phyloP scores from a whole-genome alignment of 2,329 filamentous ascomycete genomes.

The Podosphaera leucotricha region DNA sequence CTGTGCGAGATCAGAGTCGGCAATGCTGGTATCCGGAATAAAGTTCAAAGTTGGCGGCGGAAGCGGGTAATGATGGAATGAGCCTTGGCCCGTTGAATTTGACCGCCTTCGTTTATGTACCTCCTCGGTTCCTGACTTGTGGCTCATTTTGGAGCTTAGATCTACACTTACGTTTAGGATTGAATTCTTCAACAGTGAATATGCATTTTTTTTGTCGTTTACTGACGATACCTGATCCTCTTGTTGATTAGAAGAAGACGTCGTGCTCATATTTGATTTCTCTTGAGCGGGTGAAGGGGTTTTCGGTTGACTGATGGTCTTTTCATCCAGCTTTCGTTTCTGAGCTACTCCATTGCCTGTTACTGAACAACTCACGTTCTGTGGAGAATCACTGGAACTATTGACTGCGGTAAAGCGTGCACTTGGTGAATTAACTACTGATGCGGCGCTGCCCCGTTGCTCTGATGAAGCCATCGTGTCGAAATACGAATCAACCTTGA shows the following conservation, averaged over 20 bases:
- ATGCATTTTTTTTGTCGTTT: constrained; percentile 9
- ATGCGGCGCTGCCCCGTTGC: neutral
- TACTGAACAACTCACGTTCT: neutral
- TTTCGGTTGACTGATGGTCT: constrained; percentile 13
- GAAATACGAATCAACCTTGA: neutral
- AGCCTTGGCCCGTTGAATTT: constrained; percentile 14
- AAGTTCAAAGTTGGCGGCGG: constrained; percentile 14
- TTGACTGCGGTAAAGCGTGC: constrained; percentile 17
- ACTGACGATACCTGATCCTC: constrained; percentile 13
- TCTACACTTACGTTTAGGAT: neutral
- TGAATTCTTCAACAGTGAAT: constrained; percentile 7
- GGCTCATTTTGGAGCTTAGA: neutral
- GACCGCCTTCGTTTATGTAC: constrained; percentile 49
- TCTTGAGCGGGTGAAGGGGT: constrained; percentile 15
- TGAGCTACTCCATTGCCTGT: constrained; percentile 5
- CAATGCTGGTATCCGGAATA: constrained; percentile 10
- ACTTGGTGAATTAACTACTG: constrained; percentile 6
- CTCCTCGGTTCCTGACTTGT: constrained; percentile 16
- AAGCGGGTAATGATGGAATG: constrained; percentile 16
- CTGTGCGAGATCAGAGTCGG: constrained; percentile 16
- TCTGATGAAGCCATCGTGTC: neutral
- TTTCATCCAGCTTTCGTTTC: constrained; percentile 14
- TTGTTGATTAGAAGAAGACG: constrained; percentile 8
- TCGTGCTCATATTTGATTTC: constrained; percentile 14
- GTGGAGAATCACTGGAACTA: constrained; percentile 8